phyloP scores from a whole-genome alignment of 306 rosid species.

The Cicer judaicum region DNA sequence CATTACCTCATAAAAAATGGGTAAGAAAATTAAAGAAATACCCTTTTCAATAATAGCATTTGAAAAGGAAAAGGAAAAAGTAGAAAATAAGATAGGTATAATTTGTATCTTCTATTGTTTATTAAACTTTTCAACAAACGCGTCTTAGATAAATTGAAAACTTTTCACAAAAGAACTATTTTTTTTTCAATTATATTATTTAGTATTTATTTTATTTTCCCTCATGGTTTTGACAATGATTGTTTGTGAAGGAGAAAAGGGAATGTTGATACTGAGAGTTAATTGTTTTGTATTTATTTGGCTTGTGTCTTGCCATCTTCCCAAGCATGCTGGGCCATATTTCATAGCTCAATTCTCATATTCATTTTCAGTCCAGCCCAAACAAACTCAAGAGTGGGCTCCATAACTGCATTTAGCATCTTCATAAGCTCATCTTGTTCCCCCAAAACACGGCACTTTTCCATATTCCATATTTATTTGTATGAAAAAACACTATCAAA shows the following conservation, averaged over 20 bases:
- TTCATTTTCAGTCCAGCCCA: too few relatives aligned
- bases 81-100: background rate
- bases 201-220: background rate
- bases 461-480: too few relatives aligned
- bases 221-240: background rate
- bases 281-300: too few relatives aligned
- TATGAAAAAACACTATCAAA: too few relatives aligned
- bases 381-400: too few relatives aligned
- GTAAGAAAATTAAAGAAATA: conserved; percentile 26
- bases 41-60: conserved; percentile 39
- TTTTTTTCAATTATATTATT: background rate
- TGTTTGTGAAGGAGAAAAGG: background rate
- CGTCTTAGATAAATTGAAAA: background rate
- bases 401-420: too few relatives aligned
- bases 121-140: background rate
- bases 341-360: too few relatives aligned
- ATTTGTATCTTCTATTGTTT: conserved; percentile 31
- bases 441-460: too few relatives aligned
- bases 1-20: background rate
- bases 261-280: background rate
- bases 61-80: conserved; percentile 46
- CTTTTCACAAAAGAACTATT: background rate
- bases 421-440: too few relatives aligned
- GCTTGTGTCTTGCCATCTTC: too few relatives aligned
- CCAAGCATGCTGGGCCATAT: too few relatives aligned